Evolutionary conservation across 2,329 filamentous ascomycete genomes (phyloP), one percentile per base, ranked within the genome.

Genomic region (Capronia coronata): DNA sequence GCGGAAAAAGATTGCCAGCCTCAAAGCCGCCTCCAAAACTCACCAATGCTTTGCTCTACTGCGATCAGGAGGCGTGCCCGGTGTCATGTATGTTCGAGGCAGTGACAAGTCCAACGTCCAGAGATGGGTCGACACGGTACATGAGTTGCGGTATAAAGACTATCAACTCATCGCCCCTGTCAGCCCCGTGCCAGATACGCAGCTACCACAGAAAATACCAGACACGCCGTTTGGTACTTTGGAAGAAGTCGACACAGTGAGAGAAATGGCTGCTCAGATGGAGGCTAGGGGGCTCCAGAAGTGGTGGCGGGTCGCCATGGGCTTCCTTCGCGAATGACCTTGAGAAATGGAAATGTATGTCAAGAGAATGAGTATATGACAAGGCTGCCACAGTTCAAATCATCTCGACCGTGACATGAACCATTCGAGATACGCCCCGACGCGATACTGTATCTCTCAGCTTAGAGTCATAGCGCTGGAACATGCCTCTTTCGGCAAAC

Each of bases 41-140:
- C 71, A 78, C 57, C 69, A 80, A 48, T 76, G 82, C 43, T 83
- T 78, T 56, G 78, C 84, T 1, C 69, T 89, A 2, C 70, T 87
- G 1, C 77, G 84, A 21, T 81, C 76, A 54, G 84, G 85, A 9
- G 79, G 81, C 1, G 77, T 76, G 19, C 86, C 86, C 0, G 86
- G 86, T 1, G 81, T 90, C 58, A 89, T 90, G 85, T 87, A 88
- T 62, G 84, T 83, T 43, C 82, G 87, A 62, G 78, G 80, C 1
- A 56, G 57, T 2, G 68, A 74, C n/a, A 74, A 77, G 57, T 59
- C 62, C 1, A 71, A 71, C 1, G 77, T 87, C 2, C 72, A 71
- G 49, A 70, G 72, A 11, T 88, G 84, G 84, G 80, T 87, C 3
- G 71, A 70, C 9, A 69, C 71, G 1, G 83, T 87, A 1, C 78